A percentile compares a stretch with the other conserved stretches of the same genome.
Conservation (phyloP, 331 rosid genomes). For the Ulmus americana region DNA sequence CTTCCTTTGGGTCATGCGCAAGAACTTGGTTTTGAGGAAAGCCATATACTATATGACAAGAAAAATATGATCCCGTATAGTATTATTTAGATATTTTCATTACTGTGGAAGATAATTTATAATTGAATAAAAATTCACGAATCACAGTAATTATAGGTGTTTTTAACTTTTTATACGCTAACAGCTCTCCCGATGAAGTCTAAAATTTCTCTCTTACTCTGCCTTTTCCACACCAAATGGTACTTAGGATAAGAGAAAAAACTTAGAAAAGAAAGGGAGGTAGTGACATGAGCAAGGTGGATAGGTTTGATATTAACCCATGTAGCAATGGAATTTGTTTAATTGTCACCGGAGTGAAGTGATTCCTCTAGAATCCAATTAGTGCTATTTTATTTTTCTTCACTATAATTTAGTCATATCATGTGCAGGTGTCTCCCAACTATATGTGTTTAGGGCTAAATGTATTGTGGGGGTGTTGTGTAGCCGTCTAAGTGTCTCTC, state of each 20-base stretch:
- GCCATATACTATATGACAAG: not conserved
- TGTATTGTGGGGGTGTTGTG: constrained; percentile 37
- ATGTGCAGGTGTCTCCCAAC: constrained; percentile 40
- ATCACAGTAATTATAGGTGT: too few relatives aligned
- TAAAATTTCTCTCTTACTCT: too few relatives aligned
- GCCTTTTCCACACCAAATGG: not conserved
- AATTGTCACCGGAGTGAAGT: not conserved
- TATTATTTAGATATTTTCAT: too few relatives aligned
- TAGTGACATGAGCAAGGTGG: constrained; percentile 9
- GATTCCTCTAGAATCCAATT: constrained; percentile 18
- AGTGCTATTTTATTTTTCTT: constrained; percentile 14
- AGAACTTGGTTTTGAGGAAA: not conserved
- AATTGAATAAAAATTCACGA: too few relatives aligned
- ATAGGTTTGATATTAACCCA: constrained; percentile 21
- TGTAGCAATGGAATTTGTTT: constrained; percentile 23
- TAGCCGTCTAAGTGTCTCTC: constrained; percentile 39
- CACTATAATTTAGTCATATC: constrained; percentile 29
- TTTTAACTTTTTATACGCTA: too few relatives aligned
- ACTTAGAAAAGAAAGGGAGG: too few relatives aligned
- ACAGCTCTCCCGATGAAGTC: too few relatives aligned
- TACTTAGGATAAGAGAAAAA: not conserved
- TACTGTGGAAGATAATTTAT: too few relatives aligned
- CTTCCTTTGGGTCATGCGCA: constrained; percentile 10
- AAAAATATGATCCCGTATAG: too few relatives aligned
- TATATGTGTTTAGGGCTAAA: constrained; percentile 31